phyloP scores from a whole-genome alignment of 768 basidiomycete species.

The Myochromella boudieri region DNA sequence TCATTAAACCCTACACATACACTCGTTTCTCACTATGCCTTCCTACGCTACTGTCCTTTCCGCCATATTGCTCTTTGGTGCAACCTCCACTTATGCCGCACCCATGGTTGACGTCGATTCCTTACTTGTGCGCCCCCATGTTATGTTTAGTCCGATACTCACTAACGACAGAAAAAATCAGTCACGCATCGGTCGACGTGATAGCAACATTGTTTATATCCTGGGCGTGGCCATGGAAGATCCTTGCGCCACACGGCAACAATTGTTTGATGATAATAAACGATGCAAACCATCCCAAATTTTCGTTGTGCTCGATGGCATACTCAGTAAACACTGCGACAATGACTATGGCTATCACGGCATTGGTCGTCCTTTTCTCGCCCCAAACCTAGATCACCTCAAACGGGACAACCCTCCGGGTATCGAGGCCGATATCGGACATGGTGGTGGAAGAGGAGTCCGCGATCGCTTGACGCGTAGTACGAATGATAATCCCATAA shows the following conservation, averaged over 20 bases:
- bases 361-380: not conserved
- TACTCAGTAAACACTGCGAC: not conserved
- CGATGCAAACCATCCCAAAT: conserved; percentile 7
- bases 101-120: conserved; percentile 13
- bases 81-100: conserved; percentile 16
- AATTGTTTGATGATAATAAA: conserved; percentile 1
- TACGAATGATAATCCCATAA: no score
- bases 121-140: no score
- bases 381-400: not conserved
- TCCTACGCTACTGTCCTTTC: conserved; percentile 12
- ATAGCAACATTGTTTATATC: not conserved
- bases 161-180: not conserved
- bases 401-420: not conserved
- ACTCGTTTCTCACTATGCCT: conserved; percentile 12
- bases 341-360: not conserved
- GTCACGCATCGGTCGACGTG: not conserved
- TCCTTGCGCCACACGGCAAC: conserved; percentile 12
- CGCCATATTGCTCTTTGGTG: conserved; percentile 16
- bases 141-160: no score
- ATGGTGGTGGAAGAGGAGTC: no score
- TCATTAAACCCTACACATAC: conserved; percentile 1
- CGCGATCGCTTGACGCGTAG: no score
- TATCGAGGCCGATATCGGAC: not conserved
- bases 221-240: conserved; percentile 7
- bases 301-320: conserved; percentile 1